Conservation (phyloP, 2,329 filamentous ascomycete genomes). For the Colletotrichum eleusines region DNA sequence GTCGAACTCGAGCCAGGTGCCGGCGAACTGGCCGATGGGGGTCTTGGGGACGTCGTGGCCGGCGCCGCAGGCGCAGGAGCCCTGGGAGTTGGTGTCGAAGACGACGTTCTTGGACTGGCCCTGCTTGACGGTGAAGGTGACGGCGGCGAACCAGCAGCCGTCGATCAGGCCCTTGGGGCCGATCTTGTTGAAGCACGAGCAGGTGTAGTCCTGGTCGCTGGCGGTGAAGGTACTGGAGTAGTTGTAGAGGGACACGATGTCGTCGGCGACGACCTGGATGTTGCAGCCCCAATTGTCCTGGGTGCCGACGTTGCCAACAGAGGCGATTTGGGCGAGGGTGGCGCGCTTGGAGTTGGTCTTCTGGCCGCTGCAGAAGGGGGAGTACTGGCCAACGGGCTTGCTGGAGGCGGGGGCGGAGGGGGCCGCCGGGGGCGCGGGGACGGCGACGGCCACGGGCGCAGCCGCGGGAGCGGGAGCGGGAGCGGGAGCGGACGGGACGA, state of each 20-base stretch:
- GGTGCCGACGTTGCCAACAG: conserved; percentile 61
- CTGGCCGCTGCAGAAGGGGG: conserved; percentile 52
- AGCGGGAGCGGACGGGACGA: conserved; percentile 2
- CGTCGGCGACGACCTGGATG: conserved; percentile 58
- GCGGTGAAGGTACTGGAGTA: conserved; percentile 59
- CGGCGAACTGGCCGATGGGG: conserved; percentile 55
- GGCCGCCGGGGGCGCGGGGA: no score
- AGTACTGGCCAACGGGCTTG: conserved; percentile 46
- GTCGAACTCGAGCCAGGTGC: conserved; percentile 65
- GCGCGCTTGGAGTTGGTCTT: conserved; percentile 58
- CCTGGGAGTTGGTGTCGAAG: conserved; percentile 61
- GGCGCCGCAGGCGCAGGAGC: conserved; percentile 59
- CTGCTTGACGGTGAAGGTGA: conserved; percentile 56
- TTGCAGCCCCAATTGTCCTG: conserved; percentile 63
- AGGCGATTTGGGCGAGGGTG: conserved; percentile 59
- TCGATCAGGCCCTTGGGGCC: conserved; percentile 57
- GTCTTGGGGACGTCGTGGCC: conserved; percentile 51
- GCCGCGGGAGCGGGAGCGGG: background rate
- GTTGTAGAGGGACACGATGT: conserved; percentile 55
- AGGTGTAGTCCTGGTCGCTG: conserved; percentile 52
- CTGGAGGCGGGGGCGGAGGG: conserved; percentile 52
- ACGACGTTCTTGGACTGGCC: conserved; percentile 56
- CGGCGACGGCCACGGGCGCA: conserved; percentile 2
- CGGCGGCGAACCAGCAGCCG: conserved; percentile 61
- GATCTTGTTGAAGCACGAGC: conserved; percentile 66